Evolutionary conservation across 2,329 filamentous ascomycete species (phyloP), one percentile per base, ranked within the genome.

Genomic region (Colletotrichum incanum): DNA sequence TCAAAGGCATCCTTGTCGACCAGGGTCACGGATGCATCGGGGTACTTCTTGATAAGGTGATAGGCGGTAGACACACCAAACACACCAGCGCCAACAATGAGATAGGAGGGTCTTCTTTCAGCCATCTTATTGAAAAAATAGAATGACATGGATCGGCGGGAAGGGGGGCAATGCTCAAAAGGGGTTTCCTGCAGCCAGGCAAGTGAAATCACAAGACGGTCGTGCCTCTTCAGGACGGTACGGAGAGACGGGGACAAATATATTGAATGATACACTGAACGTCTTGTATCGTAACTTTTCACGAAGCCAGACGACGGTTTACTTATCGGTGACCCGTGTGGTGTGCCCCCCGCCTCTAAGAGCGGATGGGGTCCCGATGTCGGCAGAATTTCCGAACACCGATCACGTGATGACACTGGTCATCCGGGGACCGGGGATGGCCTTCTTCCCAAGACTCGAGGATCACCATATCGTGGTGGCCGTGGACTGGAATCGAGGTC

Each of bases 41-140:
- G 84, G 75, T 88, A 85, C 68, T 82, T 83, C 66, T 84, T 82
- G 71, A 88, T 86, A 52, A 92, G 85, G 72, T 92, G 86, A 71
- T 90, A 89, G n/a, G 91, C 91, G 0, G 90, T 92, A 28, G 89
- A 91, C 45, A 88, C 87, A 47, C 91, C 91, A 77, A 93, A 93
- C 39, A 91, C 89, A 55, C 91, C 91, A 9, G 88, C 89, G 43
- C 91, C 91, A 54, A 93, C 81, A 68, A 93, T 91, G 69, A 93
- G 80, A 75, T 86, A 87, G 18, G 85, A 86, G 16, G 73, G 50
- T 11, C 66, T 61, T 26, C 31, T 45, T 5, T 66, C 49, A 26
- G 65, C 47, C 73, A 74, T 74, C 43, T 37, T 73, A 39, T 52
- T 34, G 23, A 26, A 55, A 18, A 20, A 43, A 54, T 56, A 49